Evolutionary conservation across 495 filamentous ascomycete genomes (phyloP), one percentile per base, ranked within the genome.

Genomic region (Penicillium nucicola): DNA sequence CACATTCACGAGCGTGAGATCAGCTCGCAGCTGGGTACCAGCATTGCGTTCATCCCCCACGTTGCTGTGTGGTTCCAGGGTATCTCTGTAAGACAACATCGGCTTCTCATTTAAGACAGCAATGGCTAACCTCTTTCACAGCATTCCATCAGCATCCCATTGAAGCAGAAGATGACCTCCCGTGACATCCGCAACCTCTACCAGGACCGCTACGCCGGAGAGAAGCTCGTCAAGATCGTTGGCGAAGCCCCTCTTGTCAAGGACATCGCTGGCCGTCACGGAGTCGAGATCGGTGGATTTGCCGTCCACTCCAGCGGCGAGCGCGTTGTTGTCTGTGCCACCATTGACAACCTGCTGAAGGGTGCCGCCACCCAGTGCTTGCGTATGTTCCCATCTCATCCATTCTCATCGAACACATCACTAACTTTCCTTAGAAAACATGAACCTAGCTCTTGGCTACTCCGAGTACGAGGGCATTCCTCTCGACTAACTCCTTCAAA

Each of bases 41-140:
- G 83, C 36, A 82, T 96, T 19, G 88, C 89, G 6, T 98, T 98
- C 64, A 85, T 95, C 48, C 93, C 93, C 30, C 93, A 98, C 67
- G 93, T 98, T 15, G 92, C 92, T 14, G 82, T 87, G 19, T 97
- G 93, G 93, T 98, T 98, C 82, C 90, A 95, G 68, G 93, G 93
- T 44, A 98, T 98, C 59, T 86, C 84, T 53, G 72, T 76, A 71
- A 55, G 72, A 67, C 20, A 25, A 15, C 1, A 14, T 1, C 9
- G 6, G n/a, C n/a, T n/a, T n/a, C 8, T 14, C 7, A 19, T n/a
- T n/a, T n/a, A n/a, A n/a, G n/a, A n/a, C n/a, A 37, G 17, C 19
- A 18, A 5, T 18, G 19, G 18, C 64, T 72, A 55, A 69, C 52
- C 25, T 30, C 34, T 13, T 36, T 2, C 37, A 36, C 20, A 82